A percentile compares a stretch with the other conserved stretches of the same genome.
These are phyloP conservation scores for Mortierella sp. DNA, from an alignment of 371 early-diverging fungal genomes.

Conservation along the genomic window DNA sequence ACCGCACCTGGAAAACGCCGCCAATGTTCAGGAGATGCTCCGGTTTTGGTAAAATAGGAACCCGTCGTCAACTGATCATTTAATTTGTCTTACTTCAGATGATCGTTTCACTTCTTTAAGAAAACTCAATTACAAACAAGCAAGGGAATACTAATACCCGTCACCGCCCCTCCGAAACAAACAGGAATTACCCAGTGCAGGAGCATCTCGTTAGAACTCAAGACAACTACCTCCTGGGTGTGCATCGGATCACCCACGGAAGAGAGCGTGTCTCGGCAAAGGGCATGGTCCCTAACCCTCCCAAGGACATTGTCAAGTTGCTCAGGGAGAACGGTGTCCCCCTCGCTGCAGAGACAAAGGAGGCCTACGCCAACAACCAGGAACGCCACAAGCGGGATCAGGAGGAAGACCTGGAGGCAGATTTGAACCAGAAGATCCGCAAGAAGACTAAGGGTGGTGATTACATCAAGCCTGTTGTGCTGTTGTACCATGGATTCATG, in stretches of 20 bases:
- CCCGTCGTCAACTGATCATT: neutral
- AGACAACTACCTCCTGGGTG: conserved; percentile 91
- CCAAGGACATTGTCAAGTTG: conserved; percentile 32
- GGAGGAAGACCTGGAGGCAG: conserved; percentile 19
- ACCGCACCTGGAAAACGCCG: conserved; percentile 70
- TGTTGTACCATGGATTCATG: conserved; percentile 96
- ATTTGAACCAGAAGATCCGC: conserved; percentile 12
- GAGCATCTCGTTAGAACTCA: conserved; percentile 89
- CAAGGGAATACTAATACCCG: neutral
- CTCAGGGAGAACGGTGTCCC: conserved; percentile 42
- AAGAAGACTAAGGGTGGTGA: conserved; percentile 28
- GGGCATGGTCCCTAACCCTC: conserved; percentile 28
- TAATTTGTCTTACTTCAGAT: neutral
- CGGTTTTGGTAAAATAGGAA: conserved; percentile 66
- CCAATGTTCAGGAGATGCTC: conserved; percentile 77
- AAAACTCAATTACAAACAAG: neutral
- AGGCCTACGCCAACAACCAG: conserved; percentile 12
- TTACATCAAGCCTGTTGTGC: conserved; percentile 81
- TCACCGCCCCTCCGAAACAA: neutral
- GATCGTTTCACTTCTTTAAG: neutral
- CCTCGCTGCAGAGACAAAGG: conserved; percentile 46
- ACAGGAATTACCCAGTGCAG: conserved; percentile 84
- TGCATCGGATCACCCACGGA: conserved; percentile 85
- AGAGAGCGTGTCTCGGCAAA: conserved; percentile 35
- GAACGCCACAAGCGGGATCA: conserved; percentile 10